phyloP scores from a whole-genome alignment of 176 grass and related monocot species.

The Lolium multiflorum region DNA sequence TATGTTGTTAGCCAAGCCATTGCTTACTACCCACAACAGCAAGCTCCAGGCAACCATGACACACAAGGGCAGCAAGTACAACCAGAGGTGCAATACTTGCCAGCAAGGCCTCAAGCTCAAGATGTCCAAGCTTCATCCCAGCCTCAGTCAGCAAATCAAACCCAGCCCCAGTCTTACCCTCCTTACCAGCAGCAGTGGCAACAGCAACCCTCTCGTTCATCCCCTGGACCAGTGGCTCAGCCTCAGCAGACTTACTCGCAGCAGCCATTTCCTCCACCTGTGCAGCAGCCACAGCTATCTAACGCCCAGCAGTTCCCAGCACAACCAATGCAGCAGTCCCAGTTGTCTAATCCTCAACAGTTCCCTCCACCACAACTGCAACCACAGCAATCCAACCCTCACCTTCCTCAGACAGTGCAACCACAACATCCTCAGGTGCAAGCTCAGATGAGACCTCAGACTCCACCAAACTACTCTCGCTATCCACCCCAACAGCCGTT shows the following conservation, averaged over 20 bases:
- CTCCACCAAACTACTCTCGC: constrained; percentile 65
- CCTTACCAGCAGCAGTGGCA: constrained; percentile 61
- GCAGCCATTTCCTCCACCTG: constrained; percentile 46
- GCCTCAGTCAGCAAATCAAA: constrained; percentile 49
- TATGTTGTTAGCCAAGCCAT: constrained; percentile 68
- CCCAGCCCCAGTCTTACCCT: constrained; percentile 47
- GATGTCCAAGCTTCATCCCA: constrained; percentile 63
- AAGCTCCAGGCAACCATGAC: constrained; percentile 52
- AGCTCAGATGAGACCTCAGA: constrained; percentile 73
- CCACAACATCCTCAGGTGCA: constrained; percentile 50
- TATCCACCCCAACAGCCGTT: constrained; percentile 67
- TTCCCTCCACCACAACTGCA: constrained; percentile 42
- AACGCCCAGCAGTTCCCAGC: constrained; percentile 47
- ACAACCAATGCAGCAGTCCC: constrained; percentile 40
- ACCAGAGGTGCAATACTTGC: constrained; percentile 59
- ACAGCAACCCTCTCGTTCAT: constrained; percentile 51
- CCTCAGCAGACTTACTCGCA: constrained; percentile 60
- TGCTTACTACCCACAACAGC: constrained; percentile 61
- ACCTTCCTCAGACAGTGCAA: constrained; percentile 55
- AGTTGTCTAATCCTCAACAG: constrained; percentile 47
- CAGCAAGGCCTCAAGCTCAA: constrained; percentile 56
- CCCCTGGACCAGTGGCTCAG: constrained; percentile 45
- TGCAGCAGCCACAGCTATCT: constrained; percentile 47
- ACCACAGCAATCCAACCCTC: constrained; percentile 50
- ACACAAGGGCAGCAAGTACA: constrained; percentile 56